Percentiles rank a stretch among this genome's conserved stretches.
Conservation (phyloP, 2,329 filamentous ascomycete species). For the Neopestalotiopsis rosae region DNA sequence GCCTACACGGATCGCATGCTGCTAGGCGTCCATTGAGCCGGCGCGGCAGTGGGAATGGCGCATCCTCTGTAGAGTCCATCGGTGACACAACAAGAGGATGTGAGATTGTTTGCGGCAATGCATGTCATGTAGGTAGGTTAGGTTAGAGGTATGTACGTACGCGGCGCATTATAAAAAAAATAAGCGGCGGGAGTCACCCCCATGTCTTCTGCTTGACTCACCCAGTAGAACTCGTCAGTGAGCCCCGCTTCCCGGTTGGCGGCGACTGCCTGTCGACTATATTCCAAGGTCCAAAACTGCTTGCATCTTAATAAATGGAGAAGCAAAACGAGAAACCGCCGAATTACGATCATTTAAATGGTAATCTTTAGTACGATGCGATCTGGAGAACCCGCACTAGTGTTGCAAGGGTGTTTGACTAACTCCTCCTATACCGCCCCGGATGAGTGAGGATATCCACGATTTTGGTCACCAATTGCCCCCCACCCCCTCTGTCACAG, state of each 20-base stretch:
- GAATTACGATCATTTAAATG: no score
- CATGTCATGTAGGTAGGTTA: not conserved
- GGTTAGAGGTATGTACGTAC: not conserved
- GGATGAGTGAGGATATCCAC: no score
- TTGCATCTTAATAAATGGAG: not conserved
- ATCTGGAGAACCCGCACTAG: no score
- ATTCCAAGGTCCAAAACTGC: not conserved
- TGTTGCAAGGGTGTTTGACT: no score
- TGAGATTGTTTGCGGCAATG: not conserved
- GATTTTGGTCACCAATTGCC: no score
- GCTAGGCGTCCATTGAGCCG: conserved; percentile 19
- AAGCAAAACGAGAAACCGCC: no score
- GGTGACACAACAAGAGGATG: not conserved
- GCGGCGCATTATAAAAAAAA: not conserved
- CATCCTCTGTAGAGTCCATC: not conserved
- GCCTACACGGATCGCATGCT: conserved; percentile 21
- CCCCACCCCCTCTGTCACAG: no score
- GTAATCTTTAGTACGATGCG: no score
- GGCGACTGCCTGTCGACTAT: not conserved
- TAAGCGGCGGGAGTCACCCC: not conserved
- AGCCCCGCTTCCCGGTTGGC: not conserved
- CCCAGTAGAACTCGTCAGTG: not conserved
- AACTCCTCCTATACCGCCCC: no score
- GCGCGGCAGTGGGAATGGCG: not conserved
- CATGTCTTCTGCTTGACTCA: not conserved